Base-by-base conservation (phyloP, 1,284 basidiomycete genomes). In the Tilletiaria anomala region DNA sequence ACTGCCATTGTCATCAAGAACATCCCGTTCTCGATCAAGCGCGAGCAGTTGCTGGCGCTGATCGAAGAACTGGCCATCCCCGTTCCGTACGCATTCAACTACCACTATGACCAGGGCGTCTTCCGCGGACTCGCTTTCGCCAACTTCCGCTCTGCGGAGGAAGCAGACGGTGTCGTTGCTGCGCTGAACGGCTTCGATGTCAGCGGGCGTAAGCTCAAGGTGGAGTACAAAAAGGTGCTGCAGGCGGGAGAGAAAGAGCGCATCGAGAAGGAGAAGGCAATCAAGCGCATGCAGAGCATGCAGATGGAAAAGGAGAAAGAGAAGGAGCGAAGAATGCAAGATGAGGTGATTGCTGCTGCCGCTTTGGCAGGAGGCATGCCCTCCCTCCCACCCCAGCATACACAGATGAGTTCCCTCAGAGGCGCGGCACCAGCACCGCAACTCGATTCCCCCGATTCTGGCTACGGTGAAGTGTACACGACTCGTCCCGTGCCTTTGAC, bases 1-100 rank as follows among this genome's bases (percentile, higher is more conserved):
- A 97, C 91, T 14, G 91, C 93, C 42, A 96, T 99, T 62, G 91
- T 99, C 63, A 93, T 99, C 71, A 99, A 99, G 41, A 96, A 96
- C 75, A 97, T 96, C 70, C 91, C 89, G 47, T 96, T 97, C 73
- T 88, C 87, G 60, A 86, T 96, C 56, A 86, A 88, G 71, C 80
- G 83, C 63, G 89, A 97, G 71, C 87, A 87, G 44, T 76, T 97
- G 48, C 78, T 97, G 58, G 81, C 83, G 71, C 88, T 96, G 67
- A 97, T 97, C 83, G 79, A 83, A 61, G 93, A 86, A 48, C 73
- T 97, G 48, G 77, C 82, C 24, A 93, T 96, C 60, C 89, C 91
- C 45, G 83, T 89, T 16, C 93, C 93, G n/a, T 97, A 97, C 68
- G 93, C 93, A 17, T 99, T 99, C 78, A 99, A 97, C 47, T 61